Conservation (phyloP, 2,329 filamentous ascomycete species). For the Colletotrichum orbiculare region DNA sequence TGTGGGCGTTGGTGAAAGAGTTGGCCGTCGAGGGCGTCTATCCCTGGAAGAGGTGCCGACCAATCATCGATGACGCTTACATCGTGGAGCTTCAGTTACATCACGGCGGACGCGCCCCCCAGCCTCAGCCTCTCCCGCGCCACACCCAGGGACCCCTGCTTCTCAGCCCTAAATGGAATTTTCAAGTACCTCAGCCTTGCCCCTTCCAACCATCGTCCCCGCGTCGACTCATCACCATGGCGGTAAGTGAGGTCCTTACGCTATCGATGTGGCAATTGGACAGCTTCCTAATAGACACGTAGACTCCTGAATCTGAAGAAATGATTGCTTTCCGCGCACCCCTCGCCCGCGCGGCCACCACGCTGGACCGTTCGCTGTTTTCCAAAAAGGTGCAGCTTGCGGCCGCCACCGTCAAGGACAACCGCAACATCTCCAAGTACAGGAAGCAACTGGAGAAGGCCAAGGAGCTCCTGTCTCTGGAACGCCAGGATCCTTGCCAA, state of each 20-base stretch:
- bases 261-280: neutral
- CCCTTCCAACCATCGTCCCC: slow-evolving; percentile 28
- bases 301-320: slow-evolving; percentile 42
- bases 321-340: slow-evolving; percentile 80
- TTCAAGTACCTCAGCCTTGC: slow-evolving; percentile 43
- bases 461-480: slow-evolving; percentile 72
- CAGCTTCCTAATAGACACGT: no score
- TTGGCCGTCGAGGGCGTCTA: neutral
- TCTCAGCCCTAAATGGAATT: slow-evolving; percentile 38
- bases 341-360: slow-evolving; percentile 80
- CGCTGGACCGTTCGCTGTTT: slow-evolving; percentile 87
- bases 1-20: neutral
- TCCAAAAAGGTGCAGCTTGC: slow-evolving; percentile 79
- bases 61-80: slow-evolving; percentile 36
- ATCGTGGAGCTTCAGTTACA: slow-evolving; percentile 24
- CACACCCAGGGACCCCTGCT: slow-evolving; percentile 23
- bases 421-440: slow-evolving; percentile 78
- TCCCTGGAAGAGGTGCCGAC: neutral
- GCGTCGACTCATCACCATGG: slow-evolving; percentile 35
- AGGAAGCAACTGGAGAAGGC: slow-evolving; percentile 73
- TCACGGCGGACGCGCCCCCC: neutral
- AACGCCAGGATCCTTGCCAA: slow-evolving; percentile 72
- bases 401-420: slow-evolving; percentile 81
- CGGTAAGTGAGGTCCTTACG: slow-evolving; percentile 24
- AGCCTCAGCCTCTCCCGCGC: slow-evolving; percentile 20